Evolutionary conservation across 108 stramenopile genomes (phyloP).

Genomic region (Cylindrotheca closterium): DNA sequence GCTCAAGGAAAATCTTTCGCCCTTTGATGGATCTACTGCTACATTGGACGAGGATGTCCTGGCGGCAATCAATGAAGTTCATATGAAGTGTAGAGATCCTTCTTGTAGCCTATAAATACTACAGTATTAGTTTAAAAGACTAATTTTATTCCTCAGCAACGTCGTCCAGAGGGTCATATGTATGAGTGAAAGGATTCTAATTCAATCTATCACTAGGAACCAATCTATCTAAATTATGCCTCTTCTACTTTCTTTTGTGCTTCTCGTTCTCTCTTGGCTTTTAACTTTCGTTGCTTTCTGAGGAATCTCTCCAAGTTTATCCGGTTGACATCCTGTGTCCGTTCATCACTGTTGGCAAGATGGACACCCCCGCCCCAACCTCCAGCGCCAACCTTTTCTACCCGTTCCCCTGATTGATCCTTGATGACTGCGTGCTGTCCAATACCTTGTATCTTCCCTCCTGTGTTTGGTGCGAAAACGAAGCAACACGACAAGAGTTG

Average conservation of each 20-base stretch:
- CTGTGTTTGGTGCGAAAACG: neutral
- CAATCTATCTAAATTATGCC: too few species aligned
- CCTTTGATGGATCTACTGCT: constrained; percentile 42
- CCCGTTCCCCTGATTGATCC: constrained; percentile 20
- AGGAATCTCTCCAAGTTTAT: constrained; percentile 66
- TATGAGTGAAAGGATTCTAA: too few species aligned
- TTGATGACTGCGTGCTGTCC: constrained; percentile 48
- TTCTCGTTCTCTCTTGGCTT: constrained; percentile 14
- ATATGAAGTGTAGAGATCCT: constrained; percentile 75
- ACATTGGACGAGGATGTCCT: constrained; percentile 49
- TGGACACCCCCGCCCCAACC: constrained; percentile 74
- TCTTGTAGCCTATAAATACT: neutral
- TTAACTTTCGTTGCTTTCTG: constrained; percentile 34
- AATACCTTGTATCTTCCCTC: constrained; percentile 23
- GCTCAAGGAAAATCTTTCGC: constrained; percentile 65
- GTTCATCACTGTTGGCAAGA: constrained; percentile 55
- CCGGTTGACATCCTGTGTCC: constrained; percentile 60
- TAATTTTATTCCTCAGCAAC: too few species aligned
- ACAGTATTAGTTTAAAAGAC: too few species aligned
- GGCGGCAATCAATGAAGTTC: constrained; percentile 53
- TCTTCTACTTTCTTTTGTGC: constrained; percentile 7
- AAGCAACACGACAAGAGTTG: neutral
- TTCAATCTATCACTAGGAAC: too few species aligned
- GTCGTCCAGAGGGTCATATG: too few species aligned
- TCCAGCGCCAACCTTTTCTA: constrained; percentile 60